Base-by-base conservation (phyloP, 495 filamentous ascomycete genomes). In the Daldinia caldariorum region DNA sequence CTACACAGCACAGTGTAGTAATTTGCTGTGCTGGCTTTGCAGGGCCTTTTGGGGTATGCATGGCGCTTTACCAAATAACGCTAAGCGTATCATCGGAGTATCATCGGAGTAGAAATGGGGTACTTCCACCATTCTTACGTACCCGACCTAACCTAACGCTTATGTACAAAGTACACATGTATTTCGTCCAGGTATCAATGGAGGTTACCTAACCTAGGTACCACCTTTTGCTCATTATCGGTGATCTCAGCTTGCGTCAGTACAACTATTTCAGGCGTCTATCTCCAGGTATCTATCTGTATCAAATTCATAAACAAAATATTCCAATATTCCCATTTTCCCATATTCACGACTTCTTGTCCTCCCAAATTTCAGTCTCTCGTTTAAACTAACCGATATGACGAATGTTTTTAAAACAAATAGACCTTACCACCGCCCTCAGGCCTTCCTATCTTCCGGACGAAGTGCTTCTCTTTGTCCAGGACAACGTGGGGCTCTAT, bases 401-500 rank as follows among this genome's bases (percentile, higher is more conserved):
- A 82, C 92, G 92, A 85, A 97, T 97, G 93, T 94, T 94, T 84
- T 88, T 97, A 86, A 94, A 94, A 84, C 88, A 89, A 75, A 84
- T 98, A 74, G 94, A 97, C 80, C 86, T 99, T 72, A 98, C 96
- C 7, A 97, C 93, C 79, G 95, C 95, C 66, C 87, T 97, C 76
- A 91, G 96, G 83, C 95, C 95, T 47, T 89, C 89, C 58, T 89
- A 97, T 66, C 85, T 96, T 53, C 92, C 93, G 68, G 96, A 97
- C 82, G 95, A 98, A 79, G 83, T 85, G 64, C 83, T 97, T 34
- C 87, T 98, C 63, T 98, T 97, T 82, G 93, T 99, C 66, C 94
- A 97, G 81, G 92, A 97, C 86, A 91, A 91, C 79, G 95, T 98
- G 75, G 95, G 96, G 72, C 83, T 99, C 69, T 99, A 99, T 81